Conservation (phyloP, 164 flowering plant species). For the Berberis thunbergii region DNA sequence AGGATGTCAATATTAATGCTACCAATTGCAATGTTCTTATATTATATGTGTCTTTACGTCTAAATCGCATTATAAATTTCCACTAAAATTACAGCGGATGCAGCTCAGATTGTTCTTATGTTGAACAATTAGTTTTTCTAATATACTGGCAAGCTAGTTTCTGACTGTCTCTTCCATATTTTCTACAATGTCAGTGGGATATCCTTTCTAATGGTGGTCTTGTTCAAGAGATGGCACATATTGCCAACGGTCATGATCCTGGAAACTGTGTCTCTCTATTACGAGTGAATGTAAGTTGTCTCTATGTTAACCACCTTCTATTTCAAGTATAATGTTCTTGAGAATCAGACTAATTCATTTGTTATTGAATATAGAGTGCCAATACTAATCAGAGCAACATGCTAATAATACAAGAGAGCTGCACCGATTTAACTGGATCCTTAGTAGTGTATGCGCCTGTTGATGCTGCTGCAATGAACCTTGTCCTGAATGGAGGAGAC, state of each 20-base stretch:
- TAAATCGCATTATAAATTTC: too few relatives aligned
- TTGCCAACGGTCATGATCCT: constrained; percentile 85
- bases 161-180: neutral
- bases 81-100: too few relatives aligned
- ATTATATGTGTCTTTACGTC: too few relatives aligned
- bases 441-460: constrained; percentile 89
- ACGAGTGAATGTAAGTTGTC: constrained; percentile 63
- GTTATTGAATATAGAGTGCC: constrained; percentile 40
- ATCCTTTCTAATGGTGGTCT: constrained; percentile 84
- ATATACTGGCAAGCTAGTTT: neutral
- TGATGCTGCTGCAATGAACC: constrained; percentile 75
- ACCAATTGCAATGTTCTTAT: too few relatives aligned
- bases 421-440: constrained; percentile 69
- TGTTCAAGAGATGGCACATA: constrained; percentile 88
- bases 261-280: constrained; percentile 76
- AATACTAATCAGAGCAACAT: constrained; percentile 93
- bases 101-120: too few relatives aligned
- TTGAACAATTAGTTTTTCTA: too few relatives aligned
- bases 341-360: neutral
- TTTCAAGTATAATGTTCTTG: neutral
- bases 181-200: constrained; percentile 59
- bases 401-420: constrained; percentile 93
- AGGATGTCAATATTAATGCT: too few relatives aligned
- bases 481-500: constrained; percentile 77
- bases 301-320: too few relatives aligned